A percentile compares a stretch with the other conserved stretches of the same genome.
Evolutionary conservation across 2,329 filamentous ascomycete species (phyloP).

Genomic region (Thermoascus crustaceus): DNA sequence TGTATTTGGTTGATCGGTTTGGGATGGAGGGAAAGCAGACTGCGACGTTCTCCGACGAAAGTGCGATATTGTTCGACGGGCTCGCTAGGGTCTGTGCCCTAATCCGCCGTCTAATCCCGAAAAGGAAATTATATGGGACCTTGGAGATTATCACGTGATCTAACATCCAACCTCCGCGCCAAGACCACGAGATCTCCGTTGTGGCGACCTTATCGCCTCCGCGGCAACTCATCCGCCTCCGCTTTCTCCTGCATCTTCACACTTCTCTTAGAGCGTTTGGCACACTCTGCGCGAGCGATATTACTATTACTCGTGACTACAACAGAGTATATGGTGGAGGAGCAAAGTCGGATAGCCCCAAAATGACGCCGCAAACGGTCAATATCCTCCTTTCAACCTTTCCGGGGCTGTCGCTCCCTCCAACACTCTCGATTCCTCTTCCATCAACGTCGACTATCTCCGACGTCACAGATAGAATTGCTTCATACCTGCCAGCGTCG

Average conservation of each 20-base stretch:
- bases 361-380: slow-evolving; percentile 53
- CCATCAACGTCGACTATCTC: slow-evolving; percentile 56
- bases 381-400: slow-evolving; percentile 84
- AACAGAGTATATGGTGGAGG: too few relatives aligned
- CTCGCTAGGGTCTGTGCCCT: slow-evolving; percentile 8
- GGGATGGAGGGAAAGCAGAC: slow-evolving; percentile 23
- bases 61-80: slow-evolving; percentile 23
- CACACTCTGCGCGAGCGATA: too few relatives aligned
- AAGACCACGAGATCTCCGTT: slow-evolving; percentile 1
- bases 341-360: too few relatives aligned
- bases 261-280: too few relatives aligned
- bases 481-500: slow-evolving; percentile 52
- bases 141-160: neutral
- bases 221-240: too few relatives aligned
- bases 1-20: slow-evolving; percentile 29
- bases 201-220: neutral
- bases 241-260: too few relatives aligned
- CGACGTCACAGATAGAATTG: slow-evolving; percentile 57
- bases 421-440: slow-evolving; percentile 73
- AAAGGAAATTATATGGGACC: too few relatives aligned
- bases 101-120: slow-evolving; percentile 2
- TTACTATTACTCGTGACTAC: too few relatives aligned
- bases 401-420: slow-evolving; percentile 69
- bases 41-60: slow-evolving; percentile 20
- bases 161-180: neutral